Conservation (phyloP, 176 grass and related monocot species). For the Areca catechu region DNA sequence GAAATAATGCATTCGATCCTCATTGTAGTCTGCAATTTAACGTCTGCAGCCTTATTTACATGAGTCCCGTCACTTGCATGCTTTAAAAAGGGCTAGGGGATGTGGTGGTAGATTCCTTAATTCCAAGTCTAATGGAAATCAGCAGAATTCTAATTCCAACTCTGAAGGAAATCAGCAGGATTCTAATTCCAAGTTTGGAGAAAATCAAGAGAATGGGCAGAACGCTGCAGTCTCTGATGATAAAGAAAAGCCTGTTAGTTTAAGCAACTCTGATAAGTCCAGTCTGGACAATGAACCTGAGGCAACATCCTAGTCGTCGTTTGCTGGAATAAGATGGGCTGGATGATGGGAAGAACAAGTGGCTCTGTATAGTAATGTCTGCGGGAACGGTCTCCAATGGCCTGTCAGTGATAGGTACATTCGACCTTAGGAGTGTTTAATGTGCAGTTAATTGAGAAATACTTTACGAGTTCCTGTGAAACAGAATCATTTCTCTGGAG, state of each 20-base stretch:
- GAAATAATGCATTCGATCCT: no score
- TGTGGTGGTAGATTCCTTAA: conserved; percentile 46
- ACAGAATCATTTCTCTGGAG: no score
- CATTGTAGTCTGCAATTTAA: no score
- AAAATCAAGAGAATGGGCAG: not conserved
- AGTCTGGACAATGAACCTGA: not conserved
- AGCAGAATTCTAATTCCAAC: not conserved
- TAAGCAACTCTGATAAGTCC: not conserved
- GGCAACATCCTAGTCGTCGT: not conserved
- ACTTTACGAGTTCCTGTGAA: no score
- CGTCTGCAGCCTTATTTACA: conserved; percentile 39
- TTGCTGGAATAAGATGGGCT: not conserved
- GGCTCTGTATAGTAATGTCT: not conserved
- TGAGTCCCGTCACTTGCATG: conserved; percentile 44
- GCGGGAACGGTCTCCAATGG: not conserved
- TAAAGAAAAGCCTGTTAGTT: not conserved
- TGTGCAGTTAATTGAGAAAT: no score
- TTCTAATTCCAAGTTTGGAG: not conserved
- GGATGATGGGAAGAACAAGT: not conserved
- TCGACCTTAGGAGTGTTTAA: no score
- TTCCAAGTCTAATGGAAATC: conserved; percentile 26
- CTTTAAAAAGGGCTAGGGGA: conserved; percentile 35
- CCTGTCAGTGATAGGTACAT: no score
- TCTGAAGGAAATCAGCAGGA: conserved; percentile 14
- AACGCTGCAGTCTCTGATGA: not conserved